Conservation (phyloP, 1,139 yeast genomes). For the Pichia cactophila region DNA sequence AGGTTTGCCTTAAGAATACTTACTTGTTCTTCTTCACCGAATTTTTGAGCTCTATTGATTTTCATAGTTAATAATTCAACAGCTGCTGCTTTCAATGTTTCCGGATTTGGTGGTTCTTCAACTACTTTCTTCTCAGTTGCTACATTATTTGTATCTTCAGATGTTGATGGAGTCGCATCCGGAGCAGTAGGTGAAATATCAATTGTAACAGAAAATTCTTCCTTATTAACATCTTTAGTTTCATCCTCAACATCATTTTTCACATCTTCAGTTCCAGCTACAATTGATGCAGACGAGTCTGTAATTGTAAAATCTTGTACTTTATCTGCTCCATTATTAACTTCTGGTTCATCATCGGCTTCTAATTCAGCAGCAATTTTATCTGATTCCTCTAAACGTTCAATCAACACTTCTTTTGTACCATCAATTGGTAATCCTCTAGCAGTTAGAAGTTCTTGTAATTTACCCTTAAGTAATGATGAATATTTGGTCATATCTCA, state of each 20-base stretch:
- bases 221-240: conserved; percentile 4
- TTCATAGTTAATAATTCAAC: conserved; percentile 61
- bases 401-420: conserved; percentile 74
- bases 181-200: conserved; percentile 5
- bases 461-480: conserved; percentile 13
- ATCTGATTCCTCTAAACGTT: conserved; percentile 48
- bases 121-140: conserved; percentile 14
- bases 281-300: conserved; percentile 3
- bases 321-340: too few species aligned
- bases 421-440: conserved; percentile 71
- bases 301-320: too few species aligned
- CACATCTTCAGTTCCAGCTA: conserved; percentile 10
- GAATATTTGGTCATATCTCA: conserved; percentile 12
- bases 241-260: conserved; percentile 4
- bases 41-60: conserved; percentile 67
- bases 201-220: neutral
- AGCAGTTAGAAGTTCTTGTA: conserved; percentile 52
- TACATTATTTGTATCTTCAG: conserved; percentile 10
- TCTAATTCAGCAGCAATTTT: conserved; percentile 25
- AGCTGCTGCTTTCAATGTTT: conserved; percentile 64
- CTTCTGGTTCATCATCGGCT: conserved; percentile 20
- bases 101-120: conserved; percentile 42
- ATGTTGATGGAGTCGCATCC: neutral
- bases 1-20: conserved; percentile 49
- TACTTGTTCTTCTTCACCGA: conserved; percentile 50